Evolutionary conservation across 805 yeast genomes (phyloP), one percentile per base, ranked within the genome.

Genomic region (Blastobotrys americana): DNA sequence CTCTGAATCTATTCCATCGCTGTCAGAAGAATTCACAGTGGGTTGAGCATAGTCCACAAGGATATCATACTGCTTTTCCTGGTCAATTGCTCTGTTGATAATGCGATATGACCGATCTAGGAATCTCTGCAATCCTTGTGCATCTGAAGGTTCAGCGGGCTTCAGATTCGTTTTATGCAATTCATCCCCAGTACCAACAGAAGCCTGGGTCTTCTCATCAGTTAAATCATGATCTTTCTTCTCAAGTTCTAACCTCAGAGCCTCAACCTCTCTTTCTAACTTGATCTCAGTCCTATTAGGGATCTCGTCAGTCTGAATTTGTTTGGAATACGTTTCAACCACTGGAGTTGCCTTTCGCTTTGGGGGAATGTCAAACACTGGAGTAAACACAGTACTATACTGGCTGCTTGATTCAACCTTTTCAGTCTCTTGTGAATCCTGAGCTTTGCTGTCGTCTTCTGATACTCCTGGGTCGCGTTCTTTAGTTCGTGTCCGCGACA

Each of bases 21-120:
- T 23, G 18, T 33, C 38, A 13, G 39, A 41, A 35, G 34, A 47
- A 17, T 43, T 41, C 39, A 39, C 38, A 25, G 43, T 16, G 6
- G 37, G 13, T 15, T 39, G 45, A 34, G 53, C 48, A 41, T 65
- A 66, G 45, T 66, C 63, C 22, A 45, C 42, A 10, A 59, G 44
- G 9, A 63, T 46, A 40, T 66, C 63, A 35, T 57, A 59, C n/a
- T n/a, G n/a, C n/a, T n/a, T n/a, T 43, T 53, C 59, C 9, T 52
- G 55, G 6, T 57, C 59, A 3, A 57, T 34, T 13, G 59, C 61
- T 17, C 63, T 60, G 39, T 49, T 60, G 5, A 67, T 48, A 5
- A 67, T 58, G 34, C 60, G 61, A 33, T 64, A 49, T 2, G 64
- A 55, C 31, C 55, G 52, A 13, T 53, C 54, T 5, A 63, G 43